These are phyloP conservation scores for Leishmania tropica DNA, from an alignment of 208 protist genomes.

Conservation along the genomic window DNA sequence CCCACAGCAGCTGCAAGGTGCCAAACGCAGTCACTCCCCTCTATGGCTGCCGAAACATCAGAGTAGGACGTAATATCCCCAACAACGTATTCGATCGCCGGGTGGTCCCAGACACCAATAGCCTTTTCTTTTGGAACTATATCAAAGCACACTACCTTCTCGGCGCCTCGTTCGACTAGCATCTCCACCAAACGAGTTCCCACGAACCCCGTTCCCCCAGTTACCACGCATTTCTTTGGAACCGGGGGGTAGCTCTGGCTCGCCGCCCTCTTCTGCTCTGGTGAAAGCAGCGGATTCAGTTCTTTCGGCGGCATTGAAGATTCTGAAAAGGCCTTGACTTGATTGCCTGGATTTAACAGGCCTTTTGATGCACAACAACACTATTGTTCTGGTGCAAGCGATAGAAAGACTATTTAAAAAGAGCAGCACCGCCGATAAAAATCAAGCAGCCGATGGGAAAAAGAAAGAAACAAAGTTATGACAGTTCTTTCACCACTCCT, in stretches of 20 bases:
- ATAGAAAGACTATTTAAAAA: background rate
- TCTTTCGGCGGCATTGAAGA: conserved; percentile 27
- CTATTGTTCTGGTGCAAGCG: background rate
- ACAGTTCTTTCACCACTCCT: background rate
- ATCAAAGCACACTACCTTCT: conserved; percentile 91
- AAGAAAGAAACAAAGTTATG: conserved; percentile 20
- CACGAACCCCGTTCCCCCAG: conserved; percentile 95
- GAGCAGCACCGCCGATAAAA: background rate
- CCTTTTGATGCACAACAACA: background rate
- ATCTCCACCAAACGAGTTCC: conserved; percentile 95
- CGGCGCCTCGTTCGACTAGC: conserved; percentile 94
- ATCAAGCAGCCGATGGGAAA: background rate
- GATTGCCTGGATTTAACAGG: background rate
- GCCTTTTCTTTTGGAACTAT: conserved; percentile 87
- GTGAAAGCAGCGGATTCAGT: conserved; percentile 72
- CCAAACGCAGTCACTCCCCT: conserved; percentile 94
- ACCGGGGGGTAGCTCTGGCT: conserved; percentile 61
- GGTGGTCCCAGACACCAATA: conserved; percentile 76
- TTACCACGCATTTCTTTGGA: conserved; percentile 91
- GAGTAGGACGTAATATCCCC: conserved; percentile 91
- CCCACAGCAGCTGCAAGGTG: conserved; percentile 95
- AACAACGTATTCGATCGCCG: conserved; percentile 88
- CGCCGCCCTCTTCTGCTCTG: conserved; percentile 63
- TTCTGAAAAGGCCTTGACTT: background rate
- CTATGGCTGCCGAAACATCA: conserved; percentile 71